Percentiles rank a stretch among this genome's conserved stretches.
Conservation (phyloP, 345 rosid species). For the Aquilaria yunnanensis region DNA sequence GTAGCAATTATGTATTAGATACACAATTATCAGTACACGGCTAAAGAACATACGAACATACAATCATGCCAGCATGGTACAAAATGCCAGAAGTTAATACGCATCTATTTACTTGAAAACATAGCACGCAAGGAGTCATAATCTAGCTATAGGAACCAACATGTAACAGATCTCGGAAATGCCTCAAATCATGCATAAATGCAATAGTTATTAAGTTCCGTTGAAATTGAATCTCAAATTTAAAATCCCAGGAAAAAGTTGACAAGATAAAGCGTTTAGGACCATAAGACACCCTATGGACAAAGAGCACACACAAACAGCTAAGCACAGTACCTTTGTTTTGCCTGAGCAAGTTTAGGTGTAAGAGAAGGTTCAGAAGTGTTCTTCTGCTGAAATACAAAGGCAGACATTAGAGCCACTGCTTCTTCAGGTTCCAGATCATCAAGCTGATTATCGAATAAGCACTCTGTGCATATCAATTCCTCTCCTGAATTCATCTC, state of each 20-base stretch:
- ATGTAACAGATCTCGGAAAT: no score
- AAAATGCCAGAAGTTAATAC: no score
- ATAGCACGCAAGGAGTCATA: no score
- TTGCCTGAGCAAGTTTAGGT: constrained; percentile 66
- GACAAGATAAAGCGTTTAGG: neutral
- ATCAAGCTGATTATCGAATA: constrained; percentile 94
- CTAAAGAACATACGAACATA: neutral
- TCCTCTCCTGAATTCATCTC: constrained; percentile 99
- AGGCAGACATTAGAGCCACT: constrained; percentile 96
- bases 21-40: neutral
- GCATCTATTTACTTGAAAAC: no score
- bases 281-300: constrained; percentile 2
- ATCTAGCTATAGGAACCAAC: no score
- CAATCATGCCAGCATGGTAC: no score
- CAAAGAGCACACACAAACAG: neutral
- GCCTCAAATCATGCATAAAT: no score
- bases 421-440: constrained; percentile 97
- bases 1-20: constrained; percentile 16
- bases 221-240: neutral
- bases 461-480: constrained; percentile 76
- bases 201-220: no score
- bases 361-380: constrained; percentile 83
- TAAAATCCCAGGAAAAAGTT: neutral
- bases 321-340: constrained; percentile 42
- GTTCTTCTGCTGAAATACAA: constrained; percentile 94